Evolutionary conservation across 2,329 filamentous ascomycete genomes (phyloP).

Genomic region (Diaporthe vaccinii): DNA sequence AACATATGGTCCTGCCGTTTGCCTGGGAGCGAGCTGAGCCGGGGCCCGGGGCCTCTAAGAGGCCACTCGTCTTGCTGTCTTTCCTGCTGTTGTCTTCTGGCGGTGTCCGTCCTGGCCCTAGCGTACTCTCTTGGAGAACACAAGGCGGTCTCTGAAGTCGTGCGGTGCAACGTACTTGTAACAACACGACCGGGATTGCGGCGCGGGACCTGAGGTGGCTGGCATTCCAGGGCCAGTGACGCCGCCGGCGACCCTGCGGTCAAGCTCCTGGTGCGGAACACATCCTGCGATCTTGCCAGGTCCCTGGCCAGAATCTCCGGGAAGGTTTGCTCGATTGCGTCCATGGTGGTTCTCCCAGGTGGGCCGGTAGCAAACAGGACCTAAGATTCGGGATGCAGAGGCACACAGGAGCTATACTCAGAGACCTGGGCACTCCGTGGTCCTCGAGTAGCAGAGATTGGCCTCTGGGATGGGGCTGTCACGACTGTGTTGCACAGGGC

Average conservation of each 20-base stretch:
- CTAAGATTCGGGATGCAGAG: not conserved
- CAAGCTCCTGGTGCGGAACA: slow-evolving; percentile 66
- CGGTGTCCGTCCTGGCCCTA: slow-evolving; percentile 28
- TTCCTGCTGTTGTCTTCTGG: slow-evolving; percentile 7
- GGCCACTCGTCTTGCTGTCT: slow-evolving; percentile 15
- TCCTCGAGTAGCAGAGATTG: slow-evolving; percentile 30
- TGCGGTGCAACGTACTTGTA: slow-evolving; percentile 36
- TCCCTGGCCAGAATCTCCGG: slow-evolving; percentile 70
- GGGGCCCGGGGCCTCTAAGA: slow-evolving; percentile 25
- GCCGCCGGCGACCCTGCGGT: slow-evolving; percentile 63
- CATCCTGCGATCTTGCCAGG: slow-evolving; percentile 61
- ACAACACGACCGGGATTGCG: slow-evolving; percentile 35
- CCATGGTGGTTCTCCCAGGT: slow-evolving; percentile 24
- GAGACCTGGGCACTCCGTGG: slow-evolving; percentile 12
- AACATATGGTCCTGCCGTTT: slow-evolving; percentile 16
- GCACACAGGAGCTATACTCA: slow-evolving; percentile 24
- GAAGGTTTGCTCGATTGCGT: slow-evolving; percentile 59
- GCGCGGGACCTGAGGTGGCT: slow-evolving; percentile 34
- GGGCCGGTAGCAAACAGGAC: slow-evolving; percentile 26
- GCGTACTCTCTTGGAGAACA: slow-evolving; percentile 31
- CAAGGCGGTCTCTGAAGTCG: slow-evolving; percentile 36
- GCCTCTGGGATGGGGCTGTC: slow-evolving; percentile 1
- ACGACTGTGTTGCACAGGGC: slow-evolving; percentile 34
- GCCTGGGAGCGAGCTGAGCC: slow-evolving; percentile 14
- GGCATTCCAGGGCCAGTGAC: slow-evolving; percentile 47